Percentiles rank a stretch among this genome's conserved stretches.
phyloP scores from a whole-genome alignment of 1,284 basidiomycete species.

The Fomitopsis pinicola region DNA sequence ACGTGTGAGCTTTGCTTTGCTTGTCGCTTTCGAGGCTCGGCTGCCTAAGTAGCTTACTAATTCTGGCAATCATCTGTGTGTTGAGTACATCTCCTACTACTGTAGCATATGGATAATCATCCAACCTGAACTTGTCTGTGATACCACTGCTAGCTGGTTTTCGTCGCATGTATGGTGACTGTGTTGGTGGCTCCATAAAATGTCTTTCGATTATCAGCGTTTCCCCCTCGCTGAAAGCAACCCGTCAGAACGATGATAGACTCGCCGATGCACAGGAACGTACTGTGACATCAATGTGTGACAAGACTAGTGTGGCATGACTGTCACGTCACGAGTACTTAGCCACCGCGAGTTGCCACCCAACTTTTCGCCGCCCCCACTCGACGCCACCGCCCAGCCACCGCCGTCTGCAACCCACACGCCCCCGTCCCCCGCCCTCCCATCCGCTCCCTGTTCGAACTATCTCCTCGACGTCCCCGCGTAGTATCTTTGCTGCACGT shows the following conservation, averaged over 20 bases:
- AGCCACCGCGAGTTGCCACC: conserved; percentile 12
- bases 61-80: neutral
- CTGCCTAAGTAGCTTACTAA: neutral
- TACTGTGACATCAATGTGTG: neutral
- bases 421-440: conserved; percentile 12
- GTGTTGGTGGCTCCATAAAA: neutral
- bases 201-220: neutral
- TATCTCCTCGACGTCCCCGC: neutral
- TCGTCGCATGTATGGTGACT: too few relatives aligned
- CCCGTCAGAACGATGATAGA: neutral
- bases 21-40: neutral
- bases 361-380: conserved; percentile 12
- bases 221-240: neutral
- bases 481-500: neutral
- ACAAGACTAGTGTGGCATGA: neutral
- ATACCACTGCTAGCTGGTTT: neutral
- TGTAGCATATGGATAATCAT: neutral
- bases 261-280: neutral
- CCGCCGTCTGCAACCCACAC: conserved; percentile 10
- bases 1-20: conserved; percentile 1
- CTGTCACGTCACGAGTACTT: conserved; percentile 2
- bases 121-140: neutral
- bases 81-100: neutral
- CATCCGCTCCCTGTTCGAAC: neutral
- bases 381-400: conserved; percentile 17